Evolutionary conservation across 257 asterid genomes (phyloP).

Genomic region (Solanum phureja): DNA sequence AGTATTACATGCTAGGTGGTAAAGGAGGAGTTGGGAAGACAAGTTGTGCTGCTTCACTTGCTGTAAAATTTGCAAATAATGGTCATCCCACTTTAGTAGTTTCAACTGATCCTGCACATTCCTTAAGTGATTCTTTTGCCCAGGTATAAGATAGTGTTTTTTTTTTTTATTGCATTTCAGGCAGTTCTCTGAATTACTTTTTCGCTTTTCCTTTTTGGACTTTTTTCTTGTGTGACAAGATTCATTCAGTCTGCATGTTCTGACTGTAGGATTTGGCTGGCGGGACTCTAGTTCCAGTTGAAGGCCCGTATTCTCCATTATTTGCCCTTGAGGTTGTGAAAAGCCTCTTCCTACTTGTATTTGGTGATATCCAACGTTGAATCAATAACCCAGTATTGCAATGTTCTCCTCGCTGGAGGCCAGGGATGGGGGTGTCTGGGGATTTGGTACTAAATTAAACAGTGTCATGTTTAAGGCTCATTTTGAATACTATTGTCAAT

Average conservation of each 20-base stretch:
- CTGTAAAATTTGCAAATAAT: constrained; percentile 90
- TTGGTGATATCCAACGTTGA: not conserved
- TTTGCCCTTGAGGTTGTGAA: constrained; percentile 91
- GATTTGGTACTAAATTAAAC: not conserved
- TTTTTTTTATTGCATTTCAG: not conserved
- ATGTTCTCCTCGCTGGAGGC: not conserved
- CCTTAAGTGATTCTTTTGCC: constrained; percentile 95
- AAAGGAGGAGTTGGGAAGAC: constrained; percentile 99
- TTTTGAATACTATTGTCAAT: not conserved
- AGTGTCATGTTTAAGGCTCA: not conserved
- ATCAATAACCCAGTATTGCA: not conserved
- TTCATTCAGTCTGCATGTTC: constrained; percentile 9
- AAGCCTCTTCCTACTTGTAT: not conserved
- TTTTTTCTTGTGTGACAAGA: not conserved
- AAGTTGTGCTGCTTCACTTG: constrained; percentile 97
- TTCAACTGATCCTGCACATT: constrained; percentile 99
- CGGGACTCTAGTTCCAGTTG: constrained; percentile 76
- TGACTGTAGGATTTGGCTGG: constrained; percentile 75
- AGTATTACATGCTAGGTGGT: constrained; percentile 97
- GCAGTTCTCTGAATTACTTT: not conserved
- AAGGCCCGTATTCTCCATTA: constrained; percentile 82
- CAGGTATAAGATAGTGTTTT: constrained; percentile 46
- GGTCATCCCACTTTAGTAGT: constrained; percentile 98
- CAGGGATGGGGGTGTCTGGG: not conserved
- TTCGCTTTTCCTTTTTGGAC: not conserved